These are phyloP conservation scores for Colletotrichum sp. DNA, from an alignment of 2,329 filamentous ascomycete genomes.

Conservation along the genomic window DNA sequence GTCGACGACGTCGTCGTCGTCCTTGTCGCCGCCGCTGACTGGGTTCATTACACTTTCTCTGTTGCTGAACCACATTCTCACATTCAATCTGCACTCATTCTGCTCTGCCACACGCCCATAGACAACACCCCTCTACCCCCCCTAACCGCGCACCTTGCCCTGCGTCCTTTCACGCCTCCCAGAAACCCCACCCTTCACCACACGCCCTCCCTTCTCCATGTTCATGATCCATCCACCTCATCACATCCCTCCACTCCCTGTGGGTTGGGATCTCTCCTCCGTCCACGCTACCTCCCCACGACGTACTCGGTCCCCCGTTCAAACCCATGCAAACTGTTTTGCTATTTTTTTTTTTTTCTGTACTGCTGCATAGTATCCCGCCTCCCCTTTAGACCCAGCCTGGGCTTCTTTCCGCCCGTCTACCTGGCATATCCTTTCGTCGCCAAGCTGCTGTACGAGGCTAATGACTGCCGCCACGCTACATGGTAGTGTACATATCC, in stretches of 20 bases:
- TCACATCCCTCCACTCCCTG: conserved; percentile 11
- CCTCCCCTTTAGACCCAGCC: neutral
- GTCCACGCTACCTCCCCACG: conserved; percentile 10
- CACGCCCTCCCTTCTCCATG: conserved; percentile 17
- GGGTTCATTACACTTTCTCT: conserved; percentile 16
- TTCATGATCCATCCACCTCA: conserved; percentile 12
- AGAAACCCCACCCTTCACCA: neutral
- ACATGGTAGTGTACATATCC: neutral
- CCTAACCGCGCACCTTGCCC: neutral
- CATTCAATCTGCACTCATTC: neutral
- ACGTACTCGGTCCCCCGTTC: neutral
- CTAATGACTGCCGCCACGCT: conserved; percentile 10
- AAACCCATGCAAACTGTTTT: conserved; percentile 5
- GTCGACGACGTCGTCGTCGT: neutral
- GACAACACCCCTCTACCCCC: neutral
- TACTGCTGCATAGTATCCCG: neutral
- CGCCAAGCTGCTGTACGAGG: neutral
- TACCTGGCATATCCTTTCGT: neutral
- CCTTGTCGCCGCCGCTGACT: neutral
- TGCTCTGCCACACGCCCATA: neutral
- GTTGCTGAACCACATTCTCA: neutral
- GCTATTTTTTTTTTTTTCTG: neutral
- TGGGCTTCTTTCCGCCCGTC: neutral
- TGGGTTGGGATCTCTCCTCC: conserved; percentile 17
- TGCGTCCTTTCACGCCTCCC: neutral